phyloP scores from a whole-genome alignment of 306 rosid genomes.

The Cajanus cajan region DNA sequence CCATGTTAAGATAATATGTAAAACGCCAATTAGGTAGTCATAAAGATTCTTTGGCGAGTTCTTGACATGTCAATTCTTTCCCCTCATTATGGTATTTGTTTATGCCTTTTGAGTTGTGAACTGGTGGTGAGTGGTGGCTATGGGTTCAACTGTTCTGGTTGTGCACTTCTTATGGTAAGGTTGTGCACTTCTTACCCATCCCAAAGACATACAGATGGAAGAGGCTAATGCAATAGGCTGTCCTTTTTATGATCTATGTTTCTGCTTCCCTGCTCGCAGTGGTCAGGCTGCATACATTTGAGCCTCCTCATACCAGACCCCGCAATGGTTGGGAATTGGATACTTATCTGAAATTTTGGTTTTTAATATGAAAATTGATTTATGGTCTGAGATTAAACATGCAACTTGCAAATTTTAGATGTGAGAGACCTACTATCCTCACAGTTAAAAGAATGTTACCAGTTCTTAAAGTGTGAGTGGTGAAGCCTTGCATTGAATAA shows the following conservation, averaged over 20 bases:
- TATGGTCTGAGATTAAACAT: neutral
- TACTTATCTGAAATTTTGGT: neutral
- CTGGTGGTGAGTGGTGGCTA: neutral
- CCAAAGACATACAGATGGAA: neutral
- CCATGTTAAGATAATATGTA: constrained; percentile 15
- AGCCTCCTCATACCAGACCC: neutral
- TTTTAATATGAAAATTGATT: neutral
- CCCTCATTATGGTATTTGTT: neutral
- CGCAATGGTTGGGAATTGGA: neutral
- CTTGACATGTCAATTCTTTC: neutral
- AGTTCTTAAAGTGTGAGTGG: neutral
- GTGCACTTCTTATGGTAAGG: neutral
- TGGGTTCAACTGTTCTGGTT: neutral
- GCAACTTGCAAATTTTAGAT: neutral
- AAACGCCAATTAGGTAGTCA: constrained; percentile 13
- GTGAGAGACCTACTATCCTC: neutral
- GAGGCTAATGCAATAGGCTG: neutral
- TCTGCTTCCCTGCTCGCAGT: neutral
- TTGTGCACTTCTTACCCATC: neutral
- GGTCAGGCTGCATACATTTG: neutral
- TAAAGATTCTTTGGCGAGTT: neutral
- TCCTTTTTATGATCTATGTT: neutral
- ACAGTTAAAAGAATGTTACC: neutral
- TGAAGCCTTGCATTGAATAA: neutral
- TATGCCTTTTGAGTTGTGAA: neutral